A percentile compares a stretch with the other conserved stretches of the same genome.
These are phyloP conservation scores for Cryoendolithus antarcticus DNA, from an alignment of 2,329 filamentous ascomycete species.

Conservation along the genomic window DNA sequence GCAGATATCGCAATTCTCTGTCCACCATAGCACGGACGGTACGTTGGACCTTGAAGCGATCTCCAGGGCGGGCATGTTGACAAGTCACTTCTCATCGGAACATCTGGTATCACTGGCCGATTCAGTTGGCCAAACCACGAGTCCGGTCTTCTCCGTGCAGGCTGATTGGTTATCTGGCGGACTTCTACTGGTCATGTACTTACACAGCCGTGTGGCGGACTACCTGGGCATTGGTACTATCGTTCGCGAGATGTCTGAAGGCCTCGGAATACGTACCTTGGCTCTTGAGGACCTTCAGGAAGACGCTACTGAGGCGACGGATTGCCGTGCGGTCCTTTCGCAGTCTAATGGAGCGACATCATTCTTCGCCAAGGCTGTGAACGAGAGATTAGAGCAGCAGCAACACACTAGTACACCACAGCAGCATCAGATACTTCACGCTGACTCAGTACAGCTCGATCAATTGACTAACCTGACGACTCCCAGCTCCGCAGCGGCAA, in stretches of 20 bases:
- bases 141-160: slow-evolving; percentile 12
- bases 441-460: neutral
- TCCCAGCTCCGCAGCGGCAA: neutral
- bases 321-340: slow-evolving; percentile 1
- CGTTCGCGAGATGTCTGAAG: slow-evolving; percentile 10
- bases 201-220: slow-evolving; percentile 13
- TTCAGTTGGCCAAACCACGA: slow-evolving; percentile 1
- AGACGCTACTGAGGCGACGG: neutral
- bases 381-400: neutral
- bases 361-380: slow-evolving; percentile 1
- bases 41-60: slow-evolving; percentile 1
- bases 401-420: neutral
- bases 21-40: slow-evolving; percentile 1
- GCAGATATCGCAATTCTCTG: slow-evolving; percentile 6
- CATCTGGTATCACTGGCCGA: slow-evolving; percentile 9
- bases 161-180: slow-evolving; percentile 12
- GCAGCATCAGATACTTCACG: neutral
- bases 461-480: neutral
- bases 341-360: neutral
- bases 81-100: slow-evolving; percentile 4
- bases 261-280: slow-evolving; percentile 1
- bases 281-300: slow-evolving; percentile 7
- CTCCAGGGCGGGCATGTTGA: slow-evolving; percentile 7
- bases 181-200: slow-evolving; percentile 11
- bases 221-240: slow-evolving; percentile 8